A percentile compares a stretch with the other conserved stretches of the same genome.
Conservation (phyloP, 306 rosid species). For the Casuarina glauca region DNA sequence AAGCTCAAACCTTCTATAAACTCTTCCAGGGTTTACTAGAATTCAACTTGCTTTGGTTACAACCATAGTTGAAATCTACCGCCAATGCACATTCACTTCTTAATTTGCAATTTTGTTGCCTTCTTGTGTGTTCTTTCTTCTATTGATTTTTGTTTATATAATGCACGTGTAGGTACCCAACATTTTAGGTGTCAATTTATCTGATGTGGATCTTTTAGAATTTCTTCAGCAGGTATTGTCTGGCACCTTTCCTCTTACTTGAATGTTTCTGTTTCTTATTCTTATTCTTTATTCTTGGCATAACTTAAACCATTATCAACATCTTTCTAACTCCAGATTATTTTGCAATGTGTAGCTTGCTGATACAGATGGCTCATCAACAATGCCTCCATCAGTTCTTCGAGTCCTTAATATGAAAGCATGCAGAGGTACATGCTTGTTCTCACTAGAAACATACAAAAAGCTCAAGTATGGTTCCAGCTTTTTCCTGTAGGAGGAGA, state of each 20-base stretch:
- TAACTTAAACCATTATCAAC: constrained; percentile 1
- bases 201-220: constrained; percentile 81
- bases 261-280: constrained; percentile 16
- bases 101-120: constrained; percentile 1
- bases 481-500: neutral
- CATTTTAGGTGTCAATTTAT: constrained; percentile 81
- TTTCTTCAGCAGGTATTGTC: constrained; percentile 90
- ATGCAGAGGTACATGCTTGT: constrained; percentile 70
- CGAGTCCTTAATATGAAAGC: constrained; percentile 87
- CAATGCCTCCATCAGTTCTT: constrained; percentile 77
- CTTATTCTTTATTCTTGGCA: constrained; percentile 18
- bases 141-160: constrained; percentile 23
- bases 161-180: constrained; percentile 71
- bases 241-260: constrained; percentile 2
- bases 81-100: neutral
- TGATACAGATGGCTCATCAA: constrained; percentile 94
- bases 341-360: constrained; percentile 54
- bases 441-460: constrained; percentile 8
- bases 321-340: constrained; percentile 14
- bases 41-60: neutral
- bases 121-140: constrained; percentile 1
- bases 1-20: neutral
- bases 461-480: constrained; percentile 18
- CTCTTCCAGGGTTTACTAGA: neutral
- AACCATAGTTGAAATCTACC: constrained; percentile 17